Conservation (phyloP, 1,284 basidiomycete species). For the Cerioporus squamosus region DNA sequence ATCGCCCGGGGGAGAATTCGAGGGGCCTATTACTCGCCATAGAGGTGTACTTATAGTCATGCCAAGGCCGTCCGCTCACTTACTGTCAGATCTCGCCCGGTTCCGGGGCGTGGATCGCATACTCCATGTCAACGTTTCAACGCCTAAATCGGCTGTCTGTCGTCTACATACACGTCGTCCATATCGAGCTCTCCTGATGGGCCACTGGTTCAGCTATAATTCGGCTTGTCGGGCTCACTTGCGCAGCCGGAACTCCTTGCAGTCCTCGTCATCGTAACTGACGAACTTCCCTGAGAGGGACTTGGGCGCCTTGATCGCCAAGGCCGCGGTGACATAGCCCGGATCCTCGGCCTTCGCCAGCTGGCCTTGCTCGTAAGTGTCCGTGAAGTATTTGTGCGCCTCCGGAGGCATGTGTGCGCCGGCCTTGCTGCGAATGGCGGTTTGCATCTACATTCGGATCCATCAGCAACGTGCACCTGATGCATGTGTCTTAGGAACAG, state of each 20-base stretch:
- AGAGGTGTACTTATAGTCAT: too few species aligned
- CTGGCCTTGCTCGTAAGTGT: slow-evolving; percentile 61
- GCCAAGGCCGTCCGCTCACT: too few species aligned
- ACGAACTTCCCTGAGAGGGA: slow-evolving; percentile 76
- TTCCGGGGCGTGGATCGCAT: too few species aligned
- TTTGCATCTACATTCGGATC: slow-evolving; percentile 66
- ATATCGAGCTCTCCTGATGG: neutral
- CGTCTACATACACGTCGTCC: neutral
- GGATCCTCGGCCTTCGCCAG: slow-evolving; percentile 73
- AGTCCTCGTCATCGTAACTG: slow-evolving; percentile 63
- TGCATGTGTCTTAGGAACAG: neutral
- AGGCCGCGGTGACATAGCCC: slow-evolving; percentile 75
- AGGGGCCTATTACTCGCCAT: too few species aligned
- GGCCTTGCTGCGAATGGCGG: slow-evolving; percentile 50
- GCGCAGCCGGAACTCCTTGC: slow-evolving; percentile 49
- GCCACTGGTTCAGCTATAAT: neutral
- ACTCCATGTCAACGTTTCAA: neutral
- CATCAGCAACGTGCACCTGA: neutral
- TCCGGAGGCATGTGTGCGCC: slow-evolving; percentile 52
- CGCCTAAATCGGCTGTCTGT: neutral
- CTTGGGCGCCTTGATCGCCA: slow-evolving; percentile 61
- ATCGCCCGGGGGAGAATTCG: too few species aligned
- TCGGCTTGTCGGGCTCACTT: too few species aligned
- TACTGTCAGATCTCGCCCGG: too few species aligned
- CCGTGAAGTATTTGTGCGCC: slow-evolving; percentile 63